Conservation (phyloP, 2,329 filamentous ascomycete species). For the Biscogniauxia mediterranea region DNA sequence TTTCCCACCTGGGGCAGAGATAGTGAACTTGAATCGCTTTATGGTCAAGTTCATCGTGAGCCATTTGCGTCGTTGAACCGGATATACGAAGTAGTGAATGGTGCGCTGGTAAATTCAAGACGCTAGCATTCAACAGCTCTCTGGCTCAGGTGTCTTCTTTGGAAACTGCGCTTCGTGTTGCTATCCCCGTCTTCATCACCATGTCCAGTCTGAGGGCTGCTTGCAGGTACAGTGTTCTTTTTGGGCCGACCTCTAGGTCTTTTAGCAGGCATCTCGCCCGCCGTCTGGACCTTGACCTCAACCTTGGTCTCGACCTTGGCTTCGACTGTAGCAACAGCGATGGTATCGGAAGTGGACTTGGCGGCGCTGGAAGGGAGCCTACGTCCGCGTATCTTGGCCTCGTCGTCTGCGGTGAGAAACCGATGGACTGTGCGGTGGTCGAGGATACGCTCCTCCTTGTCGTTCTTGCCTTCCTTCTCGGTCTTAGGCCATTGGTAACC, state of each 20-base stretch:
- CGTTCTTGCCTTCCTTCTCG: slow-evolving; percentile 70
- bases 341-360: not conserved
- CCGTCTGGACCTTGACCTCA: slow-evolving; percentile 32
- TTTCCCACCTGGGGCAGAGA: not conserved
- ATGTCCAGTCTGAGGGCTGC: slow-evolving; percentile 3
- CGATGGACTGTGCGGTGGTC: slow-evolving; percentile 88
- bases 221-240: slow-evolving; percentile 12
- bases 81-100: not conserved
- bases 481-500: slow-evolving; percentile 97
- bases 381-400: slow-evolving; percentile 52
- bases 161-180: slow-evolving; percentile 19
- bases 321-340: slow-evolving; percentile 1
- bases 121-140: slow-evolving; percentile 16
- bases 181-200: slow-evolving; percentile 14
- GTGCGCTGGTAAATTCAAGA: not conserved
- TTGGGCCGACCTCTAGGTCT: slow-evolving; percentile 25
- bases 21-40: not conserved
- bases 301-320: not conserved
- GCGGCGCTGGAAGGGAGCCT: slow-evolving; percentile 17
- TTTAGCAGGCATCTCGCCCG: slow-evolving; percentile 13
- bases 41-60: not conserved
- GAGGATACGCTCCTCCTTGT: slow-evolving; percentile 69
- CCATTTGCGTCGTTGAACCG: not conserved
- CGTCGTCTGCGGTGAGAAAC: slow-evolving; percentile 72
- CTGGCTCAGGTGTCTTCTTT: slow-evolving; percentile 21